These are phyloP conservation scores for Omphalotus guepiniiformis DNA, from an alignment of 768 basidiomycete genomes.

Conservation along the genomic window DNA sequence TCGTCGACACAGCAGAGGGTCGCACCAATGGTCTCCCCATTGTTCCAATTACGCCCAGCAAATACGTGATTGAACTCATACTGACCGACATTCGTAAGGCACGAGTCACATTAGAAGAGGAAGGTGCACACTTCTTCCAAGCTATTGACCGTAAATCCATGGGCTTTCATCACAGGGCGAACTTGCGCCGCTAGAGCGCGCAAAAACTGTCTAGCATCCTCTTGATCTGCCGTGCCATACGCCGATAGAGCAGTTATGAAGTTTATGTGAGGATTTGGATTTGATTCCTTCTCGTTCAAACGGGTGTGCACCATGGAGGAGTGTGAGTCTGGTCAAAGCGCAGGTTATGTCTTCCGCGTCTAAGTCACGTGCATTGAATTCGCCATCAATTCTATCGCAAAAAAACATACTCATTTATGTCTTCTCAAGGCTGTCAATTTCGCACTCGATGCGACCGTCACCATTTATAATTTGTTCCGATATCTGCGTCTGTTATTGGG, in stretches of 20 bases:
- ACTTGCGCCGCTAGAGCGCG: slow-evolving; percentile 82
- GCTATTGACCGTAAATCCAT: slow-evolving; percentile 73
- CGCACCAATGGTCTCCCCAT: slow-evolving; percentile 73
- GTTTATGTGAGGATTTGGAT: slow-evolving; percentile 75
- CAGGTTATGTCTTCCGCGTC: neutral
- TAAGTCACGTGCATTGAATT: slow-evolving; percentile 1
- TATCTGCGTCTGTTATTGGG: no score
- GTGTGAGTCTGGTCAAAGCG: slow-evolving; percentile 1
- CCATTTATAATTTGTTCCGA: no score
- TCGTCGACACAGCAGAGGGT: neutral
- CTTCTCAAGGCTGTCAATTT: no score
- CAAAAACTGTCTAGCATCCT: slow-evolving; percentile 67
- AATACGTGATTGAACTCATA: slow-evolving; percentile 79
- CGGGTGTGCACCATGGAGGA: slow-evolving; percentile 66
- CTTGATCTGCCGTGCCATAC: slow-evolving; percentile 39
- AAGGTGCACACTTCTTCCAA: slow-evolving; percentile 66
- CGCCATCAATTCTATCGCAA: neutral
- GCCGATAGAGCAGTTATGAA: slow-evolving; percentile 62
- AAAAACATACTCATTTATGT: no score
- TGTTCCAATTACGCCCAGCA: slow-evolving; percentile 82
- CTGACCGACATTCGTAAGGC: slow-evolving; percentile 29
- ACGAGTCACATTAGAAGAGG: neutral
- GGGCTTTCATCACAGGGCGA: slow-evolving; percentile 75
- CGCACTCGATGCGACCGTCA: no score
- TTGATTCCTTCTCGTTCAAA: slow-evolving; percentile 62